These are phyloP conservation scores for Biancaea sappan DNA, from an alignment of 306 rosid species.

Conservation along the genomic window DNA sequence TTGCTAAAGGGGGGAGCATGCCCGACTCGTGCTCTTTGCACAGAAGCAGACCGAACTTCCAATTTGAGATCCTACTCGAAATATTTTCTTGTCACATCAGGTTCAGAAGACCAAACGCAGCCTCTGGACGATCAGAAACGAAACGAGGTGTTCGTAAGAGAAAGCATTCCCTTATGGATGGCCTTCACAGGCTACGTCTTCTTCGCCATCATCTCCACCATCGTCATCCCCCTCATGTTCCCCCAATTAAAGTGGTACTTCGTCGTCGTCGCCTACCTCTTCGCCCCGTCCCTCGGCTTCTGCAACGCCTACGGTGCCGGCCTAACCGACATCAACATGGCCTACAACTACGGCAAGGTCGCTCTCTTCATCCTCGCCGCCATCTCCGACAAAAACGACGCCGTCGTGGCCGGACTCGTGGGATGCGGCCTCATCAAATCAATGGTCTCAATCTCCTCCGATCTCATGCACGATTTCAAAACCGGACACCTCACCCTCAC, in stretches of 20 bases:
- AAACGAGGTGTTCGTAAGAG: constrained; percentile 81
- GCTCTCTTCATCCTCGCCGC: constrained; percentile 94
- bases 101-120: constrained; percentile 44
- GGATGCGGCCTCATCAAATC: constrained; percentile 96
- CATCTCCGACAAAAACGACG: constrained; percentile 66
- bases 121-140: constrained; percentile 65
- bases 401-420: constrained; percentile 89
- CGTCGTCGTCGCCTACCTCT: constrained; percentile 71
- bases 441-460: constrained; percentile 90
- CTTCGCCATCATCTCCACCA: constrained; percentile 68
- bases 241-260: constrained; percentile 91
- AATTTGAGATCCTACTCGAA: too few relatives aligned
- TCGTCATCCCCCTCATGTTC: constrained; percentile 90
- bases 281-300: constrained; percentile 93
- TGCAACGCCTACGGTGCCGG: constrained; percentile 99
- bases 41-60: too few relatives aligned
- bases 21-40: too few relatives aligned
- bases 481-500: constrained; percentile 93
- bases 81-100: constrained; percentile 44
- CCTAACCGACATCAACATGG: constrained; percentile 96
- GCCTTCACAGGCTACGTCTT: constrained; percentile 67
- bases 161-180: constrained; percentile 82
- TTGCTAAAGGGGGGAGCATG: too few relatives aligned
- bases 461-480: constrained; percentile 95
- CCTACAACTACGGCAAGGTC: constrained; percentile 94